Conservation (phyloP, 1,284 basidiomycete genomes). For the Cryptococcus jaspeensis region DNA sequence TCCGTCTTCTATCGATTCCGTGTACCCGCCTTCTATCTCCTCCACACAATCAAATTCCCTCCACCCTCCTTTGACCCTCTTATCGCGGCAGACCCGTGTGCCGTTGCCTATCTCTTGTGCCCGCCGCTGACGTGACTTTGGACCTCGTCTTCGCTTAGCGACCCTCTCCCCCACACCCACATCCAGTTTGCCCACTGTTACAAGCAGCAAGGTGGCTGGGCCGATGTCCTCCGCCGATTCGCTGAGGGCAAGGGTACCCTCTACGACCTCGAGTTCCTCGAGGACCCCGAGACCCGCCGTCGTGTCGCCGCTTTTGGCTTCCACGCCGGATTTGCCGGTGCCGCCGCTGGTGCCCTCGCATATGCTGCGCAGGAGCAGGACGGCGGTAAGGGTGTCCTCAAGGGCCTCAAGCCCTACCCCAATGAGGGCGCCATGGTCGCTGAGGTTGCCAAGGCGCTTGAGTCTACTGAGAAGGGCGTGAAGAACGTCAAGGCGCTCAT, state of each 20-base stretch:
- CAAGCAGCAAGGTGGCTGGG: slow-evolving; percentile 95
- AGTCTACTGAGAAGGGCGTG: slow-evolving; percentile 58
- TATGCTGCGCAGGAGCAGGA: slow-evolving; percentile 67
- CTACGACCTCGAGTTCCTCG: slow-evolving; percentile 97
- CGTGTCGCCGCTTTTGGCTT: slow-evolving; percentile 99
- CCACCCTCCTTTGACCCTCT: background rate
- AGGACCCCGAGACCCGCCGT: slow-evolving; percentile 70
- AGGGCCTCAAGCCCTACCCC: slow-evolving; percentile 70
- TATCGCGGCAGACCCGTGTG: background rate
- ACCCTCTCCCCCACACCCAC: slow-evolving; percentile 86
- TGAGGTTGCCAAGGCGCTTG: slow-evolving; percentile 67
- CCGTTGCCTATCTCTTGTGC: background rate
- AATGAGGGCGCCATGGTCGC: slow-evolving; percentile 80
- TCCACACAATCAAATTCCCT: background rate
- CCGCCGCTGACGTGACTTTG: background rate
- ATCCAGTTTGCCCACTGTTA: slow-evolving; percentile 99
- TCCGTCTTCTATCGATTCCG: background rate
- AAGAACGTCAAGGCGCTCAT: slow-evolving; percentile 85
- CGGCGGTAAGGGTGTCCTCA: slow-evolving; percentile 60
- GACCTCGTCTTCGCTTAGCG: slow-evolving; percentile 32
- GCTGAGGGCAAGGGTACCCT: slow-evolving; percentile 79
- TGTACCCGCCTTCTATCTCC: background rate
- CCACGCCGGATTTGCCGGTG: slow-evolving; percentile 97
- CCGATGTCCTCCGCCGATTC: slow-evolving; percentile 83
- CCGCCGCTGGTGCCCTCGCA: slow-evolving; percentile 87